Conservation (phyloP, 306 rosid genomes). For the Citrullus colocynthis region DNA sequence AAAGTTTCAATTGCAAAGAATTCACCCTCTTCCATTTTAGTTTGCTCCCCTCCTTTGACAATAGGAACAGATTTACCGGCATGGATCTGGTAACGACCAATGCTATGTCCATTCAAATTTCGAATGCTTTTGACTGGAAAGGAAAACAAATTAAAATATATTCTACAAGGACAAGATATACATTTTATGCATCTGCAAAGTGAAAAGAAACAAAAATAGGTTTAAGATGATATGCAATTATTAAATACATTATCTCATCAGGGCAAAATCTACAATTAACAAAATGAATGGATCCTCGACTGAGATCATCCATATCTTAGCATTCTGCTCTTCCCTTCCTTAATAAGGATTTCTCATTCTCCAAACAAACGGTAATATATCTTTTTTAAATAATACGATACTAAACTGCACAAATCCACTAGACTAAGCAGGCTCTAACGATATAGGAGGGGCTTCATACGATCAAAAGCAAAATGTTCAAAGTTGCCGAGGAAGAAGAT, state of each 20-base stretch:
- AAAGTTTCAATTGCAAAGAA: conserved; percentile 93
- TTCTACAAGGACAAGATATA: not conserved
- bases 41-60: conserved; percentile 98
- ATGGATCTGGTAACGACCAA: conserved; percentile 94
- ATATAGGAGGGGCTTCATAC: not conserved
- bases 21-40: conserved; percentile 99
- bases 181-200: not conserved
- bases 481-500: not conserved
- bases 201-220: not conserved
- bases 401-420: not conserved
- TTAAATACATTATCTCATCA: not conserved
- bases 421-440: not conserved
- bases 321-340: not conserved
- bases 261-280: not conserved
- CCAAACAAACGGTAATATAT: not conserved
- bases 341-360: not conserved
- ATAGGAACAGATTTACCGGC: conserved; percentile 91
- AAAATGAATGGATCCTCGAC: not conserved
- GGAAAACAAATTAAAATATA: not conserved
- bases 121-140: conserved; percentile 79
- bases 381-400: not conserved
- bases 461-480: not conserved
- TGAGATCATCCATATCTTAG: not conserved
- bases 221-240: not conserved
- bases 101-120: conserved; percentile 96